Evolutionary conservation across 225 moss, liverwort and hornwort genomes (phyloP).

Genomic region (Polytrichum commune): DNA sequence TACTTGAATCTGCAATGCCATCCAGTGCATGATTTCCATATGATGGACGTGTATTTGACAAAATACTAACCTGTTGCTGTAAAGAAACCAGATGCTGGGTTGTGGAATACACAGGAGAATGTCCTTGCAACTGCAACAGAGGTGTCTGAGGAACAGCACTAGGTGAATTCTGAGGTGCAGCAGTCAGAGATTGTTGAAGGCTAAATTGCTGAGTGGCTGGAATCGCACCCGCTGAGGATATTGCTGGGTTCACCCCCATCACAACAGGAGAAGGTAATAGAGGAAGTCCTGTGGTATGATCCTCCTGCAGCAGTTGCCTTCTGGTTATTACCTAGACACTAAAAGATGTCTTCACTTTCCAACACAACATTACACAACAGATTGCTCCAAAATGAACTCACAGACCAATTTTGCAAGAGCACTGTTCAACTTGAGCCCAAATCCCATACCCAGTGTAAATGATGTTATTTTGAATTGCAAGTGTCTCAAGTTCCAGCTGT

Average conservation of each 20-base stretch:
- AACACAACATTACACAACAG: too few relatives aligned
- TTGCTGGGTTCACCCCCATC: slow-evolving; percentile 51
- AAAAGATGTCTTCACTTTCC: too few relatives aligned
- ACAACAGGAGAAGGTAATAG: slow-evolving; percentile 51
- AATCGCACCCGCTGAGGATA: slow-evolving; percentile 55
- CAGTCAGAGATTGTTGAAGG: slow-evolving; percentile 62
- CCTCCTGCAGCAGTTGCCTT: slow-evolving; percentile 44
- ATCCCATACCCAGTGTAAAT: too few relatives aligned
- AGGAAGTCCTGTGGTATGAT: slow-evolving; percentile 68
- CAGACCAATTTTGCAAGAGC: too few relatives aligned
- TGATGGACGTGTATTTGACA: neutral
- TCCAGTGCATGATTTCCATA: too few relatives aligned
- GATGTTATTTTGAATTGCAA: too few relatives aligned
- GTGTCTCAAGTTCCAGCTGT: too few relatives aligned
- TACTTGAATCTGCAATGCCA: too few relatives aligned
- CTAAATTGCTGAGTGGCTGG: slow-evolving; percentile 67
- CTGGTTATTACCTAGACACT: neutral
- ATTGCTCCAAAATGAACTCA: too few relatives aligned
- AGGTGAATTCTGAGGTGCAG: slow-evolving; percentile 58
- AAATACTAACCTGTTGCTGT: slow-evolving; percentile 67
- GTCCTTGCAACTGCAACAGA: slow-evolving; percentile 61
- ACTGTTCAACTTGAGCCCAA: too few relatives aligned
- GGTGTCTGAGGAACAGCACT: slow-evolving; percentile 40
- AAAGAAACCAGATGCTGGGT: slow-evolving; percentile 52
- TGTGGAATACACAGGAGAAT: slow-evolving; percentile 57